Base-by-base conservation (phyloP, 768 basidiomycete genomes). In the Tylopilus vinaceipallidus region DNA sequence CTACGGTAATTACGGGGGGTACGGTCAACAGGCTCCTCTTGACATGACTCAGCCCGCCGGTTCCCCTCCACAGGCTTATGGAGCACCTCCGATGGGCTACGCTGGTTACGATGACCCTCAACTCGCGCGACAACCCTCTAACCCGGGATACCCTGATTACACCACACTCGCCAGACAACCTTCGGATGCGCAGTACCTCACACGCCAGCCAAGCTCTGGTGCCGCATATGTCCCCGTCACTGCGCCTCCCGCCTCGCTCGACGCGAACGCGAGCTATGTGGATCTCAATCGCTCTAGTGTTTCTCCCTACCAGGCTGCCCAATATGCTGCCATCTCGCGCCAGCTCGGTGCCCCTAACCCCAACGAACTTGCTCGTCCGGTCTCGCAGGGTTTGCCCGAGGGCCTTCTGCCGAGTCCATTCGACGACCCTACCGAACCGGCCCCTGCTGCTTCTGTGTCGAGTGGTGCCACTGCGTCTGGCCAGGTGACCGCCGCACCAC, bases 251-350 rank as follows among this genome's bases (percentile, higher is more conserved):
- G 59, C 14, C 20, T 19, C 58, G 13, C 1, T 69, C 17, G 62
- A 67, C 4, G 47, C 50, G 16, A 46, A 58, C 12, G 59, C 71
- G 11, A 78, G 82, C 52, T 88, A 89, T 48, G 73, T 82, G 32
- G 83, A 89, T 57, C 72, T 90, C 35, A 72, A 68, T 60, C 76
- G 88, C 37, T 81, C 82, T 16, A 87, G 86, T 57, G 79, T 88
- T 3, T 82, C 86, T 3, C 86, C 87, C 0, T 86, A 76, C 75
- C 88, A 90, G 60, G 87, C 84, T 34, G 76, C 74, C 0, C 88
- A 90, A 63, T 89, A 89, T 58, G 79, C 74, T 17, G 86, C 84
- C 58, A 88, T 88, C 47, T 79, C 83, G 6, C 73, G 76, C 57
- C 77, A 71, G 17, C 64, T 90, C 34, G 76, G 80, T 6, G 32